Evolutionary conservation across 192 early-diverging fungal genomes (phyloP).

Genomic region (Hyaloraphidium curvatum): DNA sequence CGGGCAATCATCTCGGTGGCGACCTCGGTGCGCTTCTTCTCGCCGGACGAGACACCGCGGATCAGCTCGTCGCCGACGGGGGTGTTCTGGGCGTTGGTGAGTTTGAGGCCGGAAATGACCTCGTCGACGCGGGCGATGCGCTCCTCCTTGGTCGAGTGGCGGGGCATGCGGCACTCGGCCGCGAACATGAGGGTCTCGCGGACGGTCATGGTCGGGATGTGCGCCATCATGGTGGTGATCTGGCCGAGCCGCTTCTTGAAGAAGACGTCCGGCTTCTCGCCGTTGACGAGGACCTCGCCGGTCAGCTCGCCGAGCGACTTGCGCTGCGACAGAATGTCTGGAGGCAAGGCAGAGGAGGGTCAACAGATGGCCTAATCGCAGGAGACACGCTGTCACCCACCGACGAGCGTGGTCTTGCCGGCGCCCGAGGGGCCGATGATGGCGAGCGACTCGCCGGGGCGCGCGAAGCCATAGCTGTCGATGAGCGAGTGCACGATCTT

Average conservation of each 20-base stretch:
- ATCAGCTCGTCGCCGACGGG: conserved; percentile 49
- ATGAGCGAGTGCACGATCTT: no score
- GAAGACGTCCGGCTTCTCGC: neutral
- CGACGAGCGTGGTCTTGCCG: conserved; percentile 1
- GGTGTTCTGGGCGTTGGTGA: conserved; percentile 19
- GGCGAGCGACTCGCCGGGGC: conserved; percentile 1
- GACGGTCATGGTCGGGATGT: conserved; percentile 60
- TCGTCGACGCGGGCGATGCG: conserved; percentile 20
- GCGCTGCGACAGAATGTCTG: neutral
- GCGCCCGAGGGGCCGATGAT: neutral
- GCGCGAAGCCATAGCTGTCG: neutral
- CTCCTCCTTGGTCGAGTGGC: neutral
- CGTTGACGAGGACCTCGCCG: conserved; percentile 3
- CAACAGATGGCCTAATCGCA: no score
- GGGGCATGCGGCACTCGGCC: conserved; percentile 28
- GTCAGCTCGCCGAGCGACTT: neutral
- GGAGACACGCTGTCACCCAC: no score
- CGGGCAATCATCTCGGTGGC: neutral
- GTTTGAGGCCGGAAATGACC: conserved; percentile 17
- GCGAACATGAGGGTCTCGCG: conserved; percentile 39
- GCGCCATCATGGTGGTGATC: conserved; percentile 12
- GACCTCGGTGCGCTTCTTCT: conserved; percentile 56
- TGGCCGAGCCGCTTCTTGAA: neutral
- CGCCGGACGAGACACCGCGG: conserved; percentile 56
- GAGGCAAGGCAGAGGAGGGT: no score